Conservation (phyloP, 2,329 filamentous ascomycete genomes). For the Fusarium goolgardi region DNA sequence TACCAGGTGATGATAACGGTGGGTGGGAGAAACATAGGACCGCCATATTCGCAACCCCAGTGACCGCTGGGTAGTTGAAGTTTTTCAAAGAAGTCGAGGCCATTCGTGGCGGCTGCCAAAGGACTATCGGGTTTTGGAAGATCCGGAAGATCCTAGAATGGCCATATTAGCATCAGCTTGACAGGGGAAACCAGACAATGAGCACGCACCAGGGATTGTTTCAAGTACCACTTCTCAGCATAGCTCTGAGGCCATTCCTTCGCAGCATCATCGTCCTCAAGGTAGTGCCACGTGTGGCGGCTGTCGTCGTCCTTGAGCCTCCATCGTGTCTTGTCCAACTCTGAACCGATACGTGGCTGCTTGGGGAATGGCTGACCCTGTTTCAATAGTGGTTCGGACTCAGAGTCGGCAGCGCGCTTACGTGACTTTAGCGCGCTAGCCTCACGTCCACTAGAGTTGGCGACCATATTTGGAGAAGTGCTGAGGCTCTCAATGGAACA, state of each 20-base stretch:
- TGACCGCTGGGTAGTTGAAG: conserved; percentile 90
- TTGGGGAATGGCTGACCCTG: conserved; percentile 55
- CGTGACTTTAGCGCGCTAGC: conserved; percentile 50
- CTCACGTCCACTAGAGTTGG: conserved; percentile 48
- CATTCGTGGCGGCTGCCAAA: conserved; percentile 83
- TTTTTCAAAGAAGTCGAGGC: conserved; percentile 86
- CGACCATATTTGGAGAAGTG: conserved; percentile 41
- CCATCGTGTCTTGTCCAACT: conserved; percentile 87
- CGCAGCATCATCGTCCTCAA: conserved; percentile 76
- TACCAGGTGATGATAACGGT: conserved; percentile 89
- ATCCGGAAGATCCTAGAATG: conserved; percentile 74
- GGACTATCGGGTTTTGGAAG: conserved; percentile 78
- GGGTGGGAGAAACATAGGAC: conserved; percentile 94
- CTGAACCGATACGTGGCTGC: conserved; percentile 61
- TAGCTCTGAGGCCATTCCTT: conserved; percentile 85
- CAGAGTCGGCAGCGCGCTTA: conserved; percentile 59
- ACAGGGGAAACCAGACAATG: not conserved
- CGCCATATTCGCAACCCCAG: conserved; percentile 98
- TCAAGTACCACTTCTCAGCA: conserved; percentile 91
- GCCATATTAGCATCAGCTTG: conserved; percentile 15
- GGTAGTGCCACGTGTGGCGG: conserved; percentile 93
- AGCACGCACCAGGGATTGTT: conserved; percentile 75
- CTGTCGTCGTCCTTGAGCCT: conserved; percentile 84
- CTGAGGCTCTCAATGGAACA: not conserved
- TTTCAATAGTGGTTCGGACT: conserved; percentile 45